Evolutionary conservation across 2,329 filamentous ascomycete species (phyloP).

Genomic region (Pezicula radicicola): DNA sequence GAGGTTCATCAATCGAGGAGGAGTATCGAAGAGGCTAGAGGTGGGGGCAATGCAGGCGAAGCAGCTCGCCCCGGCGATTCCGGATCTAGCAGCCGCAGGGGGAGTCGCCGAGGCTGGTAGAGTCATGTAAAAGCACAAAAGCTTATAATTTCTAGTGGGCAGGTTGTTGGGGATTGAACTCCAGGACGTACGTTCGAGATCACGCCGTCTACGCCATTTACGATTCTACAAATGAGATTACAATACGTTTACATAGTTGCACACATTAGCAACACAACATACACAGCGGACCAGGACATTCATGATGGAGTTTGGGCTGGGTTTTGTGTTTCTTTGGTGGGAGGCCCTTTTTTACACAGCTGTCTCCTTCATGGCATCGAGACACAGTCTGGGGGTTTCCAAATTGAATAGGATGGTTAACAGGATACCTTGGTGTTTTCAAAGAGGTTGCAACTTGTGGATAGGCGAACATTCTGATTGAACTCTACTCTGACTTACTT

Average conservation of each 20-base stretch:
- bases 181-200: background rate
- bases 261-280: background rate
- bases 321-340: background rate
- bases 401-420: background rate
- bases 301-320: background rate
- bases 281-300: background rate
- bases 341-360: background rate
- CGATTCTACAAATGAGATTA: background rate
- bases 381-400: background rate
- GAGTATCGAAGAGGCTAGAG: slow-evolving; percentile 52
- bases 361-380: background rate
- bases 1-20: slow-evolving; percentile 58
- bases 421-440: background rate
- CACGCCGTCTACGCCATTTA: background rate
- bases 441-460: background rate
- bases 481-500: no score
- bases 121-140: background rate
- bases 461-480: background rate
- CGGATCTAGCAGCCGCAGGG: slow-evolving; percentile 23
- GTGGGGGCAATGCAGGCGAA: slow-evolving; percentile 12
- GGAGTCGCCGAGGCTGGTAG: slow-evolving; percentile 25
- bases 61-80: slow-evolving; percentile 23
- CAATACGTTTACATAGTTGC: background rate
- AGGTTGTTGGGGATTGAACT: background rate
- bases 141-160: background rate